A percentile compares a stretch with the other conserved stretches of the same genome.
Conservation (phyloP, 2,329 filamentous ascomycete species). For the Botryotinia convoluta region DNA sequence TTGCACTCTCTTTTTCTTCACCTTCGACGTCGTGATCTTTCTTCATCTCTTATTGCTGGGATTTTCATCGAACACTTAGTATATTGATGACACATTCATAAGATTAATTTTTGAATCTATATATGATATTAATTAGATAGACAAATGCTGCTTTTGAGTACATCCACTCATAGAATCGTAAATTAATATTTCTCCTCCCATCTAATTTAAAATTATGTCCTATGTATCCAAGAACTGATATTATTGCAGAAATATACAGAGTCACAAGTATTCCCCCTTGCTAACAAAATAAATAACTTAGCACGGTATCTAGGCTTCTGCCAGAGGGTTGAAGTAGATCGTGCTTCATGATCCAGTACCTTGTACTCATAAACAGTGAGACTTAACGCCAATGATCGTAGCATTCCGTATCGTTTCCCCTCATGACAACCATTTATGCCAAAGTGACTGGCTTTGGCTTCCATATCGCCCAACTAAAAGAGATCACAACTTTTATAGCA, state of each 20-base stretch:
- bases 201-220: not conserved
- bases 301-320: not conserved
- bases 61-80: too few species aligned
- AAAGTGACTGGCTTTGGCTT: slow-evolving; percentile 37
- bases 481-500: slow-evolving; percentile 53
- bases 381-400: not conserved
- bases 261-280: not conserved
- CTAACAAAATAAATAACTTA: not conserved
- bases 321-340: not conserved
- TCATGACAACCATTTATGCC: not conserved
- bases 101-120: too few species aligned
- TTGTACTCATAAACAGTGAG: not conserved
- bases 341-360: not conserved
- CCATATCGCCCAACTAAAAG: slow-evolving; percentile 61
- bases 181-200: too few species aligned
- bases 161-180: too few species aligned
- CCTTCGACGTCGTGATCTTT: too few species aligned
- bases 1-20: too few species aligned
- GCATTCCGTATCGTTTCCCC: not conserved
- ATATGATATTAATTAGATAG: too few species aligned
- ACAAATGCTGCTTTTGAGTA: too few species aligned
- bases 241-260: not conserved
- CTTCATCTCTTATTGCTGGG: too few species aligned
- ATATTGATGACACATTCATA: too few species aligned
- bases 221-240: not conserved